phyloP scores from a whole-genome alignment of 1,284 basidiomycete species.

The Heterobasidion parviporum region DNA sequence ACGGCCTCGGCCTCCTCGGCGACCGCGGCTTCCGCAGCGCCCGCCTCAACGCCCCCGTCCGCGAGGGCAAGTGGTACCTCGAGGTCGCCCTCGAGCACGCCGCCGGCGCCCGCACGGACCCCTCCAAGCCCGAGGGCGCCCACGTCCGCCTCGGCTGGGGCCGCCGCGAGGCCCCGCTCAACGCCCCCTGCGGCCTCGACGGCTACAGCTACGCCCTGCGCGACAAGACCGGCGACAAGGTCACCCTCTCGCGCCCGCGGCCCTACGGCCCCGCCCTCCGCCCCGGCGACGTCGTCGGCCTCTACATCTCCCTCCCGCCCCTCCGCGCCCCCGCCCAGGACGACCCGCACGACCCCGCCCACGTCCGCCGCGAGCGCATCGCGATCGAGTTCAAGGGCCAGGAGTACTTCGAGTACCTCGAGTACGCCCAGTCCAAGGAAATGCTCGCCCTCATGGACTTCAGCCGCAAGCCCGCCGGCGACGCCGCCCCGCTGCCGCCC shows the following conservation, averaged over 20 bases:
- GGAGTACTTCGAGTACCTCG: conserved; percentile 91
- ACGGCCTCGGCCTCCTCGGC: conserved; percentile 73
- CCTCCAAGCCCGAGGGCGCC: conserved; percentile 52
- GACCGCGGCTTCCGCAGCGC: conserved; percentile 89
- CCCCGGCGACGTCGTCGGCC: conserved; percentile 86
- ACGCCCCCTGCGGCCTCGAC: conserved; percentile 89
- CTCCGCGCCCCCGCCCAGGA: conserved; percentile 44
- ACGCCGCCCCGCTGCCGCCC: conserved; percentile 42
- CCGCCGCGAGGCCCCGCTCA: conserved; percentile 84
- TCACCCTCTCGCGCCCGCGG: conserved; percentile 75
- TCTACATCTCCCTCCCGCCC: conserved; percentile 86
- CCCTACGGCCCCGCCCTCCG: conserved; percentile 72
- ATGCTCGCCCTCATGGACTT: conserved; percentile 84
- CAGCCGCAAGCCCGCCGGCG: conserved; percentile 19
- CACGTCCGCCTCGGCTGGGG: conserved; percentile 92
- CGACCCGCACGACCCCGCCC: conserved; percentile 66
- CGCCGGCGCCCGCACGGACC: conserved; percentile 51
- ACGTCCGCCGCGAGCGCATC: conserved; percentile 78
- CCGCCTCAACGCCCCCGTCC: conserved; percentile 82
- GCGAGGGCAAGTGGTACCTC: conserved; percentile 92
- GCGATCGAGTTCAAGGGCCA: conserved; percentile 95
- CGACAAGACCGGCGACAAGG: conserved; percentile 89
- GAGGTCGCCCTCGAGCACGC: conserved; percentile 81
- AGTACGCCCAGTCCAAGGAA: conserved; percentile 89
- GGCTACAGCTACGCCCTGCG: conserved; percentile 90